Evolutionary conservation across 202 grass and related monocot genomes (phyloP), one percentile per base, ranked within the genome.

Genomic region (Panicum hallii): DNA sequence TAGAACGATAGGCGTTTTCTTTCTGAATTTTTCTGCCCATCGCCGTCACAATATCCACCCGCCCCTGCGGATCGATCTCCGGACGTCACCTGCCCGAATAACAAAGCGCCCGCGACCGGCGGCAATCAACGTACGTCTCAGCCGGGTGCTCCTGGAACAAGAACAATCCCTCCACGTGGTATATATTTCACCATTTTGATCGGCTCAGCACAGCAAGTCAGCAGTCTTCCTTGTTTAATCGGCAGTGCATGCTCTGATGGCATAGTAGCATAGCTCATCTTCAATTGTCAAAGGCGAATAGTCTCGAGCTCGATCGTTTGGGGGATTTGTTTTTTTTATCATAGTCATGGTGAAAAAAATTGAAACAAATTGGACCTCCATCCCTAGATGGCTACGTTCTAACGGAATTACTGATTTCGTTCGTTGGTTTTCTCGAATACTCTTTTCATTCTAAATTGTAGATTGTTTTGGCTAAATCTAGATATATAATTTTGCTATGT

Each of bases 31-130:
- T 17, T 38, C 52, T 40, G 14, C 75, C 57, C 60, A 23, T 82
- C 64, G 71, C 73, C 57, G 3, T 88, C 73, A 26, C 44, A 28
- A 73, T 74, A 86, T 73, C 78, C 63, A 73, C 62, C 84, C 78
- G 43, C 64, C 63, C 30, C 0, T 5, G 17, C 23, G 15, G 44
- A 79, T 65, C 8, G 54, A 76, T 42, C 19, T 6, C 8, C 40
- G 0, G 7, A 16, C 75, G 60, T 83, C 36, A 11, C 2, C 2
- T n/a, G 54, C 16, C 9, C 72, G 4, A 9, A 34, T 67, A 61
- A 56, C 85, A 26, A 38, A 75, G 38, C 34, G 44, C 53, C 63
- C 70, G 64, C 82, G 3, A 47, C 17, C n/a, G 70, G 19, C 77
- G 77, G 70, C 70, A 9, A 40, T n/a, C 53, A 13, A 63, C 63